Evolutionary conservation across 1,284 basidiomycete species (phyloP).

Genomic region (Boletus subluridellus): DNA sequence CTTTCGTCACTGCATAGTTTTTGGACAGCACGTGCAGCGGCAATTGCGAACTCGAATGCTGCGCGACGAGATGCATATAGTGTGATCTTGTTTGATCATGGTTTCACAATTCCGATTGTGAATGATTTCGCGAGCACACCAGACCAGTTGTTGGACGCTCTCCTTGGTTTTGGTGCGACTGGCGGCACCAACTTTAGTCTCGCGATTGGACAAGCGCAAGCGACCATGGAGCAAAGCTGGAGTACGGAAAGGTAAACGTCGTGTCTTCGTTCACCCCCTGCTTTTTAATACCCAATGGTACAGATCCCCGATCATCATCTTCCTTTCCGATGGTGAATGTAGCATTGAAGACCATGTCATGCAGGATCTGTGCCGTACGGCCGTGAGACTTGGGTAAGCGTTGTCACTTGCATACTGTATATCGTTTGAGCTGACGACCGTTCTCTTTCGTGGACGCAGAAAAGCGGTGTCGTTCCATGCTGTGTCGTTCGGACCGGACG

Average conservation of each 20-base stretch:
- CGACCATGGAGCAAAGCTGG: slow-evolving; percentile 49
- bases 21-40: slow-evolving; percentile 51
- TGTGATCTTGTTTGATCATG: slow-evolving; percentile 49
- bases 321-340: slow-evolving; percentile 60
- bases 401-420: fast-evolving
- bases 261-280: not conserved
- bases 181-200: slow-evolving; percentile 50
- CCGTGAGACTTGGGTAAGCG: slow-evolving; percentile 48
- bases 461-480: slow-evolving; percentile 59
- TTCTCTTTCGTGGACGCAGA: slow-evolving; percentile 29
- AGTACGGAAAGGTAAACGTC: slow-evolving; percentile 49
- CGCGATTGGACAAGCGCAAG: slow-evolving; percentile 41
- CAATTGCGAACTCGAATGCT: slow-evolving; percentile 30
- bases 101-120: slow-evolving; percentile 27
- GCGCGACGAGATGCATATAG: slow-evolving; percentile 55
- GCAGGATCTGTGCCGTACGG: slow-evolving; percentile 45
- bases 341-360: slow-evolving; percentile 39
- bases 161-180: slow-evolving; percentile 35
- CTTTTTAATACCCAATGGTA: not conserved
- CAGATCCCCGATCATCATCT: slow-evolving; percentile 60
- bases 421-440: not conserved
- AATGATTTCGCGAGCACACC: slow-evolving; percentile 54
- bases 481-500: slow-evolving; percentile 52
- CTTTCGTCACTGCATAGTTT: slow-evolving; percentile 53
- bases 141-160: slow-evolving; percentile 41